Base-by-base conservation (phyloP, 176 grass and related monocot genomes). In the Oryza glumipatula region DNA sequence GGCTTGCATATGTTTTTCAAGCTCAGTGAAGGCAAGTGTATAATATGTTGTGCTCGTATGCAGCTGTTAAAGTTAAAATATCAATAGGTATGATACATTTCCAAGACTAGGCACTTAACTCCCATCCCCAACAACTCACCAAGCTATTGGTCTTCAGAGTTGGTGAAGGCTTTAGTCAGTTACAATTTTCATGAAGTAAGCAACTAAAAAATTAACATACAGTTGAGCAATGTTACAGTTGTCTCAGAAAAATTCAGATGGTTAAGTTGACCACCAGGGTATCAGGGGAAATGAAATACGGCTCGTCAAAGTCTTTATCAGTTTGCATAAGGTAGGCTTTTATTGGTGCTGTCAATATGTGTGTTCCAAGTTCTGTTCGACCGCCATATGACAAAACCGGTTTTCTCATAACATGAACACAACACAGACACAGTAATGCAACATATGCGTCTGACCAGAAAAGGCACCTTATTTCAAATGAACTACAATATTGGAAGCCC, bases 101-200 rank as follows among this genome's bases (percentile, higher is more conserved):
- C 35, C 21, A 13, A 76, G 3, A 80, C 16, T 61, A 36, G 58
- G 60, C 9, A 80, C 4, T 71, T 56, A 73, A 65, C n/a, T 79
- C 21, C 7, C 38, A 78, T 32, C 16, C 46, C 9, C 39, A 33
- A 78, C 44, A 67, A 52, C 61, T 49, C 21, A 5, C 28, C 38
- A 72, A 47, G 38, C 17, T n/a, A 64, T 38, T 58, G 5, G 47
- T 68, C 45, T 52, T 48, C 38, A 64, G 4, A 35, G 23, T 12
- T 61, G 4, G 38, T 0, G 8, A 45, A 60, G 24, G 54, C 35
- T 63, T 71, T 8, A 35, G 7, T 65, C 13, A 21, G n/a, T 7
- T 72, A 43, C 7, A 41, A 43, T 32, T 52, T 30, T 26, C 43
- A 69, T 5, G 43, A 33, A 9, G 2, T 17, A 43, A 56, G 1